Evolutionary conservation across 176 grass and related monocot species (phyloP), one percentile per base, ranked within the genome.

Genomic region (Rhipidocladum racemiflorum): DNA sequence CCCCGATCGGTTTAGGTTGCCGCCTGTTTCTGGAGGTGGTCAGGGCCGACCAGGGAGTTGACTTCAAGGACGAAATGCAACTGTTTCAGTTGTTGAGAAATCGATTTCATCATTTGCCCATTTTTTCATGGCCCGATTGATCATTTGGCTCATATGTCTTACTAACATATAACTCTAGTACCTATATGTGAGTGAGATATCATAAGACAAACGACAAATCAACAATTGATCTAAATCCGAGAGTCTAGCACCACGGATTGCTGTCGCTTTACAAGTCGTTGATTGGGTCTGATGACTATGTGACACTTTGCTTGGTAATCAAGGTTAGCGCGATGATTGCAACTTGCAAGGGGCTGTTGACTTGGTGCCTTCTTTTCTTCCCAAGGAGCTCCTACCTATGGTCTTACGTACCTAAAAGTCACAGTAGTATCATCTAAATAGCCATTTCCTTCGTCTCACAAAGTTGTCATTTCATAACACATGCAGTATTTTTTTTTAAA

Each of bases 251-350:
- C 49, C 15, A 21, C 39, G 44, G 54, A 78, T 72, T 66, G 24
- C 67, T 42, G 11, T 79, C 56, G n/a, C 77, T 68, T 68, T 68
- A 36, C 6, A 53, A 16, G 48, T 71, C 24, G 45, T 12, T 24
- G 45, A 65, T 72, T n/a, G 44, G 60, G 5, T 67, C 27, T 7
- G 68, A 38, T 78, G 57, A 13, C 15, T 20, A 17, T 55, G 43
- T 5, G 67, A 27, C 46, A 72, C 76, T 80, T 86, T 80, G 68
- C 75, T 80, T 86, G 35, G 46, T 9, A 74, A 86, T 71, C 65
- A 85, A 79, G 75, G 56, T 65, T 56, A 43, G 32, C 57, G 18
- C 0, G 17, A 79, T 85, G 66, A 81, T 74, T 64, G 34, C 57
- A 40, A 24, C 74, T 74, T 64, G 34, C 57, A 40, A 24, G 53